Evolutionary conservation across 306 rosid species (phyloP), one percentile per base, ranked within the genome.

Genomic region (Castanopsis chinensis): DNA sequence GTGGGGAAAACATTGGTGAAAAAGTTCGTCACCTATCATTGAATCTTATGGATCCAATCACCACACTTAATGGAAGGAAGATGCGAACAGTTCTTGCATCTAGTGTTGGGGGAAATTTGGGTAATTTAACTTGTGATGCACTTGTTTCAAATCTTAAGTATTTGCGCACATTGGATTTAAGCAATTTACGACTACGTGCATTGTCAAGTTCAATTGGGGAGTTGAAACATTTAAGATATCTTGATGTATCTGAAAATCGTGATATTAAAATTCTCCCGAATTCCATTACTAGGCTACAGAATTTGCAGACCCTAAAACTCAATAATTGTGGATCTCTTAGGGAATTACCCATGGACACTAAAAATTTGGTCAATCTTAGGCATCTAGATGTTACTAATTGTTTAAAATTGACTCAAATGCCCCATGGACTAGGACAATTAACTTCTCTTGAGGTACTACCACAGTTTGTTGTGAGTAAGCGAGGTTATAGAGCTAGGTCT

Each of bases 161-260:
- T 11, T 5, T 77, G 32, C 56, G 71, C n/a, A 5, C 72, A 56
- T 32, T 82, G 79, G 85, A 82, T 72, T 55, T 82, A 1, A 69
- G 32, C 41, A 70, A 72, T n/a, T 4, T 72, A 58, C 45, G 45
- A 37, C 45, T 37, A 37, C 11, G 3, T 37, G 45, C 45, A 37
- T 37, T 37, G 45, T 11, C 45, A 69, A 63, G 9, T 72, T 77
- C 18, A 65, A 54, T 14, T 3, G 78, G 4, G 27, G 57, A 43
- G 11, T 37, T 37, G 45, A 37, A 37, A 37, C 45, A 37, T 37
- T 37, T 37, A 37, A 7, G 45, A 37, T 73, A 65, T 25, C 79
- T 78, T 0, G 76, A 82, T 35, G 56, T 82, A 0, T 82, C 86
- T 4, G 2, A 15, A 0, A 82, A 77, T 3, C 45, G 11, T 7